phyloP scores from a whole-genome alignment of 1,284 basidiomycete genomes.

The Kalmanozyma brasiliensis region DNA sequence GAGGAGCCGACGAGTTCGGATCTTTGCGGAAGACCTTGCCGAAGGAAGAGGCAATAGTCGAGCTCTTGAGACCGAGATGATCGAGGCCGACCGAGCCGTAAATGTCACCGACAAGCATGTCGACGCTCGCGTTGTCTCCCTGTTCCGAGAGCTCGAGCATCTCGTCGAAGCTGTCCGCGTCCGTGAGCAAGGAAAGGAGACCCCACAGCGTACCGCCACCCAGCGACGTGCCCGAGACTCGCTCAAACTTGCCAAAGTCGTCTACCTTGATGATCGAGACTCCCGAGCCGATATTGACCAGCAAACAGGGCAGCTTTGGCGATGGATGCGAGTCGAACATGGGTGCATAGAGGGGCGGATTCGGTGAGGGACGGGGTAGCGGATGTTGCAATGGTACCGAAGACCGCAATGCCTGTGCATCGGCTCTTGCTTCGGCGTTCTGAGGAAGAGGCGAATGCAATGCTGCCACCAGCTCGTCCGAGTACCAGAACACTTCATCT shows the following conservation, averaged over 20 bases:
- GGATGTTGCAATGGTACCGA: slow-evolving; percentile 62
- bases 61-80: slow-evolving; percentile 84
- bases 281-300: slow-evolving; percentile 98
- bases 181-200: slow-evolving; percentile 89
- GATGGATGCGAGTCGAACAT: slow-evolving; percentile 80
- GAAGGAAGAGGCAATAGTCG: slow-evolving; percentile 96
- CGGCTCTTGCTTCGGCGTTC: slow-evolving; percentile 40
- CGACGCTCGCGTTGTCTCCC: slow-evolving; percentile 92
- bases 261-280: slow-evolving; percentile 98
- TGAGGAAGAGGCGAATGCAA: slow-evolving; percentile 51
- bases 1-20: slow-evolving; percentile 27
- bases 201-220: slow-evolving; percentile 99
- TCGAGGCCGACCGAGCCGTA: slow-evolving; percentile 81
- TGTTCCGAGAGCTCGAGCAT: slow-evolving; percentile 93
- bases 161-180: slow-evolving; percentile 96
- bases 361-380: slow-evolving; percentile 88
- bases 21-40: slow-evolving; percentile 95
- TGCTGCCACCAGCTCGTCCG: slow-evolving; percentile 84
- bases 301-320: slow-evolving; percentile 87
- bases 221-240: slow-evolving; percentile 94
- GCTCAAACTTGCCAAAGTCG: slow-evolving; percentile 92
- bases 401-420: slow-evolving; percentile 47
- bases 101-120: slow-evolving; percentile 99
- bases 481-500: slow-evolving; percentile 98
- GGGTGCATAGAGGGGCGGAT: slow-evolving; percentile 88